A percentile compares a stretch with the other conserved stretches of the same genome.
These are phyloP conservation scores for Neonectria ditissima DNA, from an alignment of 2,329 filamentous ascomycete genomes.

Conservation along the genomic window DNA sequence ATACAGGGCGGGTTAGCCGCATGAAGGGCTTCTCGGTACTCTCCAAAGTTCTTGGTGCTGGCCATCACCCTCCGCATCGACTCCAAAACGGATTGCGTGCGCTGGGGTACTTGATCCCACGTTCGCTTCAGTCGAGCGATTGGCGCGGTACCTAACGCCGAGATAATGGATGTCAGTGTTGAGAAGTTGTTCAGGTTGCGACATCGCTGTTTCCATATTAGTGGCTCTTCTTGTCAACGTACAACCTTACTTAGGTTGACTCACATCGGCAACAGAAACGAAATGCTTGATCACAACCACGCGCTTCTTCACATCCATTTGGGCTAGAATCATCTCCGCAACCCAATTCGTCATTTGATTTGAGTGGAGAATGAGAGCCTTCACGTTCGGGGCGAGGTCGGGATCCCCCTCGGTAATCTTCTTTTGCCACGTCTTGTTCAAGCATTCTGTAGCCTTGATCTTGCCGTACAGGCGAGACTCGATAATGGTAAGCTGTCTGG, in stretches of 20 bases:
- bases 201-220: slow-evolving; percentile 77
- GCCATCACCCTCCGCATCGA: slow-evolving; percentile 95
- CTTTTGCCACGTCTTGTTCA: slow-evolving; percentile 99
- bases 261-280: slow-evolving; percentile 92
- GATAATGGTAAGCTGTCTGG: slow-evolving; percentile 96
- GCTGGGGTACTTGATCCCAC: slow-evolving; percentile 92
- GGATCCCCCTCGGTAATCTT: slow-evolving; percentile 84
- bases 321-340: slow-evolving; percentile 97
- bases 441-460: slow-evolving; percentile 93
- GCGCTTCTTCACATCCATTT: slow-evolving; percentile 93
- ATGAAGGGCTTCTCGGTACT: slow-evolving; percentile 94
- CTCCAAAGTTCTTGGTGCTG: slow-evolving; percentile 97
- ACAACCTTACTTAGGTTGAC: slow-evolving; percentile 49
- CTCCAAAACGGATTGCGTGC: slow-evolving; percentile 83
- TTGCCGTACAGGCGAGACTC: slow-evolving; percentile 95
- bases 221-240: background rate
- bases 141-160: slow-evolving; percentile 91
- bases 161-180: slow-evolving; percentile 96
- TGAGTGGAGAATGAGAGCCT: slow-evolving; percentile 95
- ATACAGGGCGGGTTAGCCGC: slow-evolving; percentile 96
- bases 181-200: slow-evolving; percentile 95
- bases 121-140: slow-evolving; percentile 94
- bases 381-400: slow-evolving; percentile 93
- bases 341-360: slow-evolving; percentile 99
- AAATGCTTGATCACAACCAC: slow-evolving; percentile 99